phyloP scores from a whole-genome alignment of 2,329 filamentous ascomycete species.

The Arachnopeziza araneosa region DNA sequence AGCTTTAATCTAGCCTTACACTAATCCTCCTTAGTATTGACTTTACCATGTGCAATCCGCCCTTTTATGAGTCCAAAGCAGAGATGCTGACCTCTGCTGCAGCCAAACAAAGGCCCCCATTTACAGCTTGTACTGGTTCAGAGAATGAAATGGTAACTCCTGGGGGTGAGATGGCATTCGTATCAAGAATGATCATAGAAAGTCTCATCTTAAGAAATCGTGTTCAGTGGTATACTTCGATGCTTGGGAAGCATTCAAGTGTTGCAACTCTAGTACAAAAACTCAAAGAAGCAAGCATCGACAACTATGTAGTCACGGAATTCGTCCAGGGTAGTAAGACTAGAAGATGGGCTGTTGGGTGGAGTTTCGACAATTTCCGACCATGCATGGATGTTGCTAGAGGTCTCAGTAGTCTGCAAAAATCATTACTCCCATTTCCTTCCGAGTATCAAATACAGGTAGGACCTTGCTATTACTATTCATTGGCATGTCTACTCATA shows the following conservation, averaged over 20 bases:
- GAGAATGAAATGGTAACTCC: conserved; percentile 78
- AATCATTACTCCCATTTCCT: conserved; percentile 46
- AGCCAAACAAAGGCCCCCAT: conserved; percentile 62
- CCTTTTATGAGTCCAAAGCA: conserved; percentile 74
- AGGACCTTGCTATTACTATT: conserved; percentile 2
- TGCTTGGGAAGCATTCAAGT: conserved; percentile 78
- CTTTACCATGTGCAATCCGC: conserved; percentile 92
- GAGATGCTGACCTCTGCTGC: conserved; percentile 63
- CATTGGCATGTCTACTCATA: background rate
- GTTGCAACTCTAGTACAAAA: conserved; percentile 56
- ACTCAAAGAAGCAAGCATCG: conserved; percentile 51
- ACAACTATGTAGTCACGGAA: conserved; percentile 77
- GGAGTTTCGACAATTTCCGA: conserved; percentile 70
- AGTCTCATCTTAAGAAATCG: conserved; percentile 52
- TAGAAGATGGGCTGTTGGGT: conserved; percentile 79
- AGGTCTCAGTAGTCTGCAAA: conserved; percentile 35
- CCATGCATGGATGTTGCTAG: conserved; percentile 46
- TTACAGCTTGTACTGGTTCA: conserved; percentile 70
- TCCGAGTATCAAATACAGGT: conserved; percentile 39
- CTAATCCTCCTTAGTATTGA: conserved; percentile 46
- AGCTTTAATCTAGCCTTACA: background rate
- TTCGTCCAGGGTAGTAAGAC: conserved; percentile 76
- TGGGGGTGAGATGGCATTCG: conserved; percentile 75
- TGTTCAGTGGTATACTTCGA: conserved; percentile 84
- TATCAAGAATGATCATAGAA: conserved; percentile 64